Evolutionary conservation across 768 basidiomycete species (phyloP), one percentile per base, ranked within the genome.

Genomic region (Rubroboletus pulcherrimus): DNA sequence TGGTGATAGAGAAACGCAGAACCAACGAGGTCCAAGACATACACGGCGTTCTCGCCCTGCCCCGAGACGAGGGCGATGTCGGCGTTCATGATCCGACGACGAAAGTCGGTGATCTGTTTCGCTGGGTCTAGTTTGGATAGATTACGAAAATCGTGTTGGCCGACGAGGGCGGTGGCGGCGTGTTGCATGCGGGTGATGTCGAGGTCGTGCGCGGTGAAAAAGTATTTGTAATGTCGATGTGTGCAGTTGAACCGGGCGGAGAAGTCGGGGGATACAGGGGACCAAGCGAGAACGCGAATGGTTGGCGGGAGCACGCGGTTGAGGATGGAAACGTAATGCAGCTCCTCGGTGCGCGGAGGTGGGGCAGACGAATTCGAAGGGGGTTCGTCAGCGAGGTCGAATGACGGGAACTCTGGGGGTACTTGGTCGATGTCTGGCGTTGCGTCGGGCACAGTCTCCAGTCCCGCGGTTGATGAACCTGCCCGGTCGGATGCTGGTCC

Each of bases 141-240:
- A 66, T 98, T 98, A 15, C 95, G 84, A 66, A 97, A 98, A 73
- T 98, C 96, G 75, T 98, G 94, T 58, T 89, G 84, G 35, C 96
- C 96, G 30, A 93, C 71, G 46, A 99, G 77, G 7, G 80, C 75
- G 2, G 74, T 59, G 0, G 91, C 91, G 1, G 84, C 95, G 34
- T 81, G 77, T 57, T 79, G 81, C 94, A 98, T 98, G 44, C 76
- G 78, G 2, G 74, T 65, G 30, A 95, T 68, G 71, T 95, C 83
- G 51, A 98, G 83, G 31, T 73, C 73, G 33, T 77, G 73, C 0
- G 83, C 72, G 34, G 84, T 81, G 77, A 99, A 98, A 72, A 98
- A 96, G 74, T 98, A 99, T 67, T 96, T 98, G 84, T 99, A 98
- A 69, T 99, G 96, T 37, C 97, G 79, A 64, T 82, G 85, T 50